These are phyloP conservation scores for Daldinia caldariorum DNA, from an alignment of 495 filamentous ascomycete genomes.

Conservation along the genomic window DNA sequence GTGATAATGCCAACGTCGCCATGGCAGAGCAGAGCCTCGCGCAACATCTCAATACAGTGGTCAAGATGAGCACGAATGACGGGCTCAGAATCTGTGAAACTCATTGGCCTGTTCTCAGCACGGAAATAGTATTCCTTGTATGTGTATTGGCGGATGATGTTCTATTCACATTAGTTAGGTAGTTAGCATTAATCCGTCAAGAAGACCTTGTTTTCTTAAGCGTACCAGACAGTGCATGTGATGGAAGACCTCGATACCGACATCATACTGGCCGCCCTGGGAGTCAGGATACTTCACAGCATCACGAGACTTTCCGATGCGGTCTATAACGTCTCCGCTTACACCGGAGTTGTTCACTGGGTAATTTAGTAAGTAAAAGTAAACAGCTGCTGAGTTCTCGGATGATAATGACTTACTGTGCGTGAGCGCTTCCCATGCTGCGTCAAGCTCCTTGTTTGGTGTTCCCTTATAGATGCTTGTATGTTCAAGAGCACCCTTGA, in stretches of 20 bases:
- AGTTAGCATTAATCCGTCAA: too few species aligned
- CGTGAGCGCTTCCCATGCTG: slow-evolving; percentile 12
- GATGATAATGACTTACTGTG: neutral
- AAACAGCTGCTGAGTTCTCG: neutral
- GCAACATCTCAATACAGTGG: slow-evolving; percentile 10
- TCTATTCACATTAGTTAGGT: neutral
- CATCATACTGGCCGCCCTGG: slow-evolving; percentile 18
- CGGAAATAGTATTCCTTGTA: slow-evolving; percentile 4
- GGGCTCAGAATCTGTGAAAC: neutral
- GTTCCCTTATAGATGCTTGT: slow-evolving; percentile 17
- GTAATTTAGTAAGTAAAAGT: neutral
- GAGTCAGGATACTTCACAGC: slow-evolving; percentile 19
- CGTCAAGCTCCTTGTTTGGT: slow-evolving; percentile 21
- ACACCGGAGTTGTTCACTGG: neutral
- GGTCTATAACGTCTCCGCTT: neutral
- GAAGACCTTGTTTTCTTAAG: neutral
- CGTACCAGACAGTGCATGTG: slow-evolving; percentile 24
- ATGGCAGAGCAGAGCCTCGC: slow-evolving; percentile 14
- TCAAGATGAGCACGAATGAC: neutral
- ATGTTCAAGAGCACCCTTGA: slow-evolving; percentile 18
- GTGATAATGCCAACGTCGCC: slow-evolving; percentile 22
- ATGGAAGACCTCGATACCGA: slow-evolving; percentile 20
- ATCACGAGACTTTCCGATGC: slow-evolving; percentile 16
- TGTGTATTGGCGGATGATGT: neutral
- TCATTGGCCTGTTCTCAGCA: neutral